A percentile compares a stretch with the other conserved stretches of the same genome.
Conservation (phyloP, 2,329 filamentous ascomycete genomes). For the Ophiostoma novo-ulmi region DNA sequence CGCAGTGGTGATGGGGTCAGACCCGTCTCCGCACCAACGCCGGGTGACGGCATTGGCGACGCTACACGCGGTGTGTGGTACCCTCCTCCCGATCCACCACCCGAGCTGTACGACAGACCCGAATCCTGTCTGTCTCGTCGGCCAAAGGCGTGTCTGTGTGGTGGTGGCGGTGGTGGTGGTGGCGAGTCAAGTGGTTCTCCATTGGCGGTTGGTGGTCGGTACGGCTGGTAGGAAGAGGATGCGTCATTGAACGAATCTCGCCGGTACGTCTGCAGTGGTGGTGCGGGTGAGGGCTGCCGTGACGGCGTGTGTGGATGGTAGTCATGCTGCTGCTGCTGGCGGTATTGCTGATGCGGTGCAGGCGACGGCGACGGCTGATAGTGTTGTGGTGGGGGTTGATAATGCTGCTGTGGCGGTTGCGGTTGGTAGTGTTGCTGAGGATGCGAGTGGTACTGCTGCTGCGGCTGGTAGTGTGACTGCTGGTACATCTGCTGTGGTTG, state of each 20-base stretch:
- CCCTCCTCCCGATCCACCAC: slow-evolving; percentile 27
- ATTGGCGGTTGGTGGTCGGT: slow-evolving; percentile 23
- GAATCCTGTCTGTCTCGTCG: slow-evolving; percentile 38
- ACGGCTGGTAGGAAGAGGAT: slow-evolving; percentile 27
- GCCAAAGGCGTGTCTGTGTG: slow-evolving; percentile 61
- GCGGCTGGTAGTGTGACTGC: slow-evolving; percentile 26
- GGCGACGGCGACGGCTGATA: slow-evolving; percentile 20
- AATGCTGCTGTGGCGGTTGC: slow-evolving; percentile 16
- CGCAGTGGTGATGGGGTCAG: slow-evolving; percentile 86
- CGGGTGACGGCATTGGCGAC: slow-evolving; percentile 65
- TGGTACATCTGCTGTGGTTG: slow-evolving; percentile 13
- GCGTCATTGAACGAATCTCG: slow-evolving; percentile 27
- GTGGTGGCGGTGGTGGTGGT: slow-evolving; percentile 77
- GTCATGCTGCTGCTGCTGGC: slow-evolving; percentile 12
- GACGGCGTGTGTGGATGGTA: slow-evolving; percentile 21
- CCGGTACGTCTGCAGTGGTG: slow-evolving; percentile 20
- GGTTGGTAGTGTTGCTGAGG: slow-evolving; percentile 16
- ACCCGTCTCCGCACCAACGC: slow-evolving; percentile 48
- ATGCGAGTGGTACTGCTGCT: slow-evolving; percentile 24
- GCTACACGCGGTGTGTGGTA: slow-evolving; percentile 53
- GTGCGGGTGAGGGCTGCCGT: not conserved
- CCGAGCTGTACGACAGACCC: slow-evolving; percentile 35
- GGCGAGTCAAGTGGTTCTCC: slow-evolving; percentile 52
- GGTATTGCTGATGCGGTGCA: slow-evolving; percentile 3
- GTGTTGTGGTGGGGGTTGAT: slow-evolving; percentile 15